Evolutionary conservation across 2,329 filamentous ascomycete species (phyloP).

Genomic region (Trichoderma asperellum): DNA sequence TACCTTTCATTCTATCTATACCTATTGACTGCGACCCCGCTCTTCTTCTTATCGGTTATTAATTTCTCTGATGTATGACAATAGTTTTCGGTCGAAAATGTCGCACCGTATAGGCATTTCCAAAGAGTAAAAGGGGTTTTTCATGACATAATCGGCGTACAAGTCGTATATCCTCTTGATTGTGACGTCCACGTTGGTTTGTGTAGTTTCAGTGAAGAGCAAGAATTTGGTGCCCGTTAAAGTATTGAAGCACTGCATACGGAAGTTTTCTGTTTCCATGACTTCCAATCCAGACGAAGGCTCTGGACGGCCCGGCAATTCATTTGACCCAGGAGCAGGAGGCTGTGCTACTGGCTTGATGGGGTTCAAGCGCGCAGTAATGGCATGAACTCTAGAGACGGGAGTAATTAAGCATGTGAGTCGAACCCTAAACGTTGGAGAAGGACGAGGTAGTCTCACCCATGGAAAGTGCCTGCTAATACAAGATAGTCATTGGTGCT

Average conservation of each 20-base stretch:
- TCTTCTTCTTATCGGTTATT: constrained; percentile 56
- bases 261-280: constrained; percentile 91
- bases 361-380: constrained; percentile 66
- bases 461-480: constrained; percentile 95
- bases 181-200: constrained; percentile 83
- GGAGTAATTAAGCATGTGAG: constrained; percentile 20
- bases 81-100: constrained; percentile 86
- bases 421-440: neutral
- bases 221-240: constrained; percentile 94
- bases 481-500: constrained; percentile 96
- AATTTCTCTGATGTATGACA: constrained; percentile 76
- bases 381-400: constrained; percentile 64
- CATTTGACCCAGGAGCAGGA: constrained; percentile 44
- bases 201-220: constrained; percentile 87
- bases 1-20: neutral
- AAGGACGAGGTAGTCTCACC: constrained; percentile 55
- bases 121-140: constrained; percentile 97
- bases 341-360: constrained; percentile 46
- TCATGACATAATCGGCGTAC: constrained; percentile 98
- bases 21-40: neutral
- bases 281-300: constrained; percentile 83
- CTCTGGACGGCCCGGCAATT: constrained; percentile 57
- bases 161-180: constrained; percentile 89
- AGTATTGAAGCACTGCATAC: constrained; percentile 94
- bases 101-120: constrained; percentile 98